These are phyloP conservation scores for Scheffersomyces ergatensis DNA, from an alignment of 805 yeast genomes.

Conservation along the genomic window DNA sequence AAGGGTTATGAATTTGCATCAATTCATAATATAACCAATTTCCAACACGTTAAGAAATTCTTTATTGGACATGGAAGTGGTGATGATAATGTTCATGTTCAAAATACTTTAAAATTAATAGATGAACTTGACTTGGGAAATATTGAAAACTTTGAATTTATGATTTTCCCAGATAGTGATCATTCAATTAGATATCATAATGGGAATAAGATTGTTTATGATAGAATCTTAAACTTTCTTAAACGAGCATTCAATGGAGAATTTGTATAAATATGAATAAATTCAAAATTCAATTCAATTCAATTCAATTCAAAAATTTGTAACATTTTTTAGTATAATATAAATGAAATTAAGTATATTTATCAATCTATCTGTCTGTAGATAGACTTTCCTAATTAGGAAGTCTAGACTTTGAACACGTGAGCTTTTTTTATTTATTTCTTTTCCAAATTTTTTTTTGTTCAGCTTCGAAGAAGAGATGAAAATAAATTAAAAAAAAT, in stretches of 20 bases:
- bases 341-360: too few species aligned
- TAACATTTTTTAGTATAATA: too few species aligned
- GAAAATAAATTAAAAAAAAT: too few species aligned
- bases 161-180: conserved; percentile 79
- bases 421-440: too few species aligned
- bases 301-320: too few species aligned
- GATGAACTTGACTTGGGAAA: conserved; percentile 66
- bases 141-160: conserved; percentile 81
- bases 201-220: conserved; percentile 67
- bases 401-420: conserved; percentile 8
- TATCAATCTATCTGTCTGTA: too few species aligned
- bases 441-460: too few species aligned
- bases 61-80: conserved; percentile 79
- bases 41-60: conserved; percentile 53
- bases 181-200: conserved; percentile 73
- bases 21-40: conserved; percentile 39
- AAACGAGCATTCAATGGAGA: conserved; percentile 12
- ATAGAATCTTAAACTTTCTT: conserved; percentile 28
- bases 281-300: too few species aligned
- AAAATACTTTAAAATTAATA: conserved; percentile 60
- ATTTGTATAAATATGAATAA: neutral
- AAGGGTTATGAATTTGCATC: conserved; percentile 49
- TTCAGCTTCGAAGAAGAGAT: too few species aligned
- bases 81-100: conserved; percentile 81
- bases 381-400: conserved; percentile 9